Percentiles rank a stretch among this genome's conserved stretches.
Evolutionary conservation across 257 asterid species (phyloP).

Genomic region (Parsonsia alboflavescens): DNA sequence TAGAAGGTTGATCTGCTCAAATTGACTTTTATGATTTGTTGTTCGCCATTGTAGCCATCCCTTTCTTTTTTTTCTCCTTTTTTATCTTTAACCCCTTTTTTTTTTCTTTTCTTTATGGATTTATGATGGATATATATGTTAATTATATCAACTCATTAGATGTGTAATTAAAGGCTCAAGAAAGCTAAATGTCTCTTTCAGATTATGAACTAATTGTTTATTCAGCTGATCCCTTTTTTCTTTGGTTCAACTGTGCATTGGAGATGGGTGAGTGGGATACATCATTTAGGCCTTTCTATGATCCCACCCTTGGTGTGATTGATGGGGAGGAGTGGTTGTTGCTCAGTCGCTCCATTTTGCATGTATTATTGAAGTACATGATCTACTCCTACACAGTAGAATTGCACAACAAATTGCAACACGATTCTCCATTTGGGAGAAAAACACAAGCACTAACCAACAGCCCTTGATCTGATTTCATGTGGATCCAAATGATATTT

Average conservation of each 20-base stretch:
- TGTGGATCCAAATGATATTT: not conserved
- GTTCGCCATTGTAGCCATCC: conserved; percentile 62
- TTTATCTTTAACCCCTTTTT: conserved; percentile 14
- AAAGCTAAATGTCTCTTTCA: conserved; percentile 10
- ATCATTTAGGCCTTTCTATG: conserved; percentile 7
- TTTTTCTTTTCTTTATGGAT: conserved; percentile 14
- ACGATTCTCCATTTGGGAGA: not conserved
- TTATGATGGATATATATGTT: not conserved
- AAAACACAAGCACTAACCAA: not conserved
- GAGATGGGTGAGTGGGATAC: conserved; percentile 6
- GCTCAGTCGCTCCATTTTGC: not conserved
- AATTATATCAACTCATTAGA: not conserved
- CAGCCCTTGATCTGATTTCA: not conserved
- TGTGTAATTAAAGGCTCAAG: conserved; percentile 9
- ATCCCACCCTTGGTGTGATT: not conserved
- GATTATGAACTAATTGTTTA: conserved; percentile 4
- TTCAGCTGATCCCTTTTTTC: not conserved
- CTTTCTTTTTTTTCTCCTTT: conserved; percentile 21
- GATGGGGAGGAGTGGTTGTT: not conserved
- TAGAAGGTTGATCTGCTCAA: conserved; percentile 44
- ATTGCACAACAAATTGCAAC: not conserved
- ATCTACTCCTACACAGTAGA: not conserved
- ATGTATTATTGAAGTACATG: not conserved
- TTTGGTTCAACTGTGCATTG: not conserved
- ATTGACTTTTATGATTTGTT: conserved; percentile 61